Base-by-base conservation (phyloP, 345 rosid genomes). In the Orychophragmus violaceus region DNA sequence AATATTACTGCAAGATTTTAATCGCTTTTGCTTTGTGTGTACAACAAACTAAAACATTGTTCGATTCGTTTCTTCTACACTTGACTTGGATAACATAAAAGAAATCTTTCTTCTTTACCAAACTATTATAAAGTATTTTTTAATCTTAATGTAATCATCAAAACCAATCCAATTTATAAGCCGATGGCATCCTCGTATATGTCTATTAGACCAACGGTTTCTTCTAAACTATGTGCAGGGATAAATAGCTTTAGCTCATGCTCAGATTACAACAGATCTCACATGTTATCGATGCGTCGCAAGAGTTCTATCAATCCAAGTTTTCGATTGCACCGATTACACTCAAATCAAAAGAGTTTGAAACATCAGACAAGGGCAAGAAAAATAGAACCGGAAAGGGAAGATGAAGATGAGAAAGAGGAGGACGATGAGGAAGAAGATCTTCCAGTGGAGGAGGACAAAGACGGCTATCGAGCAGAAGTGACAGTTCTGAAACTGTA, bases 401-500 rank as follows among this genome's bases (percentile, higher is more conserved):
- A 32, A 1, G 70, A 46, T 16, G 8, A 21, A 14, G 49, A 32
- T 13, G 42, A 62, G 17, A n/a, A 17, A 25, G 59, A 50, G 3
- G 42, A 50, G 11, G 74, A 53, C 3, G 41, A 51, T 8, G 57
- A 50, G 19, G 77, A 8, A 36, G 41, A 52, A 54, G 90, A 75
- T 4, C 1, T 2, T 39, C 23, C 9, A 24, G 3, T 8, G 11
- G 50, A 37, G 3, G 66, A 45, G 8, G 3, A 29, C 25, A 16
- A 62, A 49, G 29, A 49, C 16, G 17, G 33, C 22, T 5, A 4
- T 46, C 5, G 59, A 68, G 90, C 85, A 5, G 51, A 85, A 41
- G 83, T 85, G 51, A 77, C 89, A 0, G 95, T 89, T 27, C 76
- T 84, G 28, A 80, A 83, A 78, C 81, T 87, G 44, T 82, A 85